Evolutionary conservation across 345 rosid species (phyloP).

Genomic region (Citrus sp.): DNA sequence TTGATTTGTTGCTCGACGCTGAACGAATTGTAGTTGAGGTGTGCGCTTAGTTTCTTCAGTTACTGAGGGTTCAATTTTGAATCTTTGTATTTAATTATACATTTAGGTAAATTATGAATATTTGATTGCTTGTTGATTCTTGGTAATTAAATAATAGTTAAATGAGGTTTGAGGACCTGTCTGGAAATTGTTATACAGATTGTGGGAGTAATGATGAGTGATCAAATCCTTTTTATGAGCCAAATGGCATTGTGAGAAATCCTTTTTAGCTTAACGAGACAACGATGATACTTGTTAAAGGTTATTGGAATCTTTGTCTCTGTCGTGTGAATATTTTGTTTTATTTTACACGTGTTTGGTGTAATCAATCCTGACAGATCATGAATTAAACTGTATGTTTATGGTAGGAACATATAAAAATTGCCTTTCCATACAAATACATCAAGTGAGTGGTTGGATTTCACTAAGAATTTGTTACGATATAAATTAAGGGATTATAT

Average conservation of each 20-base stretch:
- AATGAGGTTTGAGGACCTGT: background rate
- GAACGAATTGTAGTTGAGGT: slow-evolving; percentile 73
- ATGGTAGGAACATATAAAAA: background rate
- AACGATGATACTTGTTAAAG: background rate
- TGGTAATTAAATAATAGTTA: background rate
- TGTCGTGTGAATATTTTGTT: background rate
- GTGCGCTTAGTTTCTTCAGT: background rate
- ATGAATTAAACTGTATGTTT: background rate
- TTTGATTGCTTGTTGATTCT: background rate
- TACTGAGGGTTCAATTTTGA: background rate
- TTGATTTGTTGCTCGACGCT: slow-evolving; percentile 67
- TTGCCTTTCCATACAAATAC: background rate
- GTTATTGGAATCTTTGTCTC: background rate
- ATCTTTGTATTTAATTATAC: too few species aligned
- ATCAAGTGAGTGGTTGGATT: background rate
- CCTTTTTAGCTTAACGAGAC: background rate
- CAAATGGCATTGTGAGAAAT: background rate
- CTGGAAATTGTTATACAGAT: background rate
- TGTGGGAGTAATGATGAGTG: background rate
- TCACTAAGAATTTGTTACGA: background rate
- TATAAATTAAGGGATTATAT: background rate
- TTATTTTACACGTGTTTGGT: background rate
- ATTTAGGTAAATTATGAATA: background rate
- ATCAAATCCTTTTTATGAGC: background rate
- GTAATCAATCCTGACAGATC: background rate